Percentiles rank a stretch among this genome's conserved stretches.
Evolutionary conservation across 306 rosid species (phyloP).

Genomic region (Pueraria montana): DNA sequence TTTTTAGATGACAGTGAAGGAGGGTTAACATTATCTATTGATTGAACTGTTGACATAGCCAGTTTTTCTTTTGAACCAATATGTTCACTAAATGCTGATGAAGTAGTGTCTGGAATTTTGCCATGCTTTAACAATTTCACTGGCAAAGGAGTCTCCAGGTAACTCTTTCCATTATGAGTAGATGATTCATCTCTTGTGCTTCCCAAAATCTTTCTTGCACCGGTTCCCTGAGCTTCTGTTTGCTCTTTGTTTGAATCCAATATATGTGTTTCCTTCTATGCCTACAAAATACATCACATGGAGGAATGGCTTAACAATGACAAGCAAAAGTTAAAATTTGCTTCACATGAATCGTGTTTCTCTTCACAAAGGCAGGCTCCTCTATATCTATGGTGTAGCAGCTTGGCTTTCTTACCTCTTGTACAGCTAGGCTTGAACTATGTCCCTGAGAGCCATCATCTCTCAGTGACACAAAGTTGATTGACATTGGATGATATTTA

Average conservation of each 20-base stretch:
- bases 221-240: constrained; percentile 3
- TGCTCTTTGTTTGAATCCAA: constrained; percentile 12
- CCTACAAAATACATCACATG: constrained; percentile 46
- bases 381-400: too few species aligned
- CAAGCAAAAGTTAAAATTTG: neutral
- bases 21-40: neutral
- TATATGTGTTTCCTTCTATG: neutral
- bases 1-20: neutral
- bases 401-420: too few species aligned
- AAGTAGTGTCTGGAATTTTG: neutral
- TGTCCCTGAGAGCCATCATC: neutral
- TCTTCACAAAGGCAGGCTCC: neutral
- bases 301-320: neutral
- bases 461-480: constrained; percentile 12
- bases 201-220: constrained; percentile 7
- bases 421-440: too few species aligned
- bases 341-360: neutral
- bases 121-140: constrained; percentile 40
- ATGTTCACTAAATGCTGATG: neutral
- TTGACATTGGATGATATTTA: neutral
- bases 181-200: constrained; percentile 10
- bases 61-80: constrained; percentile 26
- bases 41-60: constrained; percentile 5
- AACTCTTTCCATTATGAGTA: constrained; percentile 6
- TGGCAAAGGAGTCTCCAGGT: constrained; percentile 22